Base-by-base conservation (phyloP, 2,329 filamentous ascomycete genomes). In the Colletotrichum agaves region DNA sequence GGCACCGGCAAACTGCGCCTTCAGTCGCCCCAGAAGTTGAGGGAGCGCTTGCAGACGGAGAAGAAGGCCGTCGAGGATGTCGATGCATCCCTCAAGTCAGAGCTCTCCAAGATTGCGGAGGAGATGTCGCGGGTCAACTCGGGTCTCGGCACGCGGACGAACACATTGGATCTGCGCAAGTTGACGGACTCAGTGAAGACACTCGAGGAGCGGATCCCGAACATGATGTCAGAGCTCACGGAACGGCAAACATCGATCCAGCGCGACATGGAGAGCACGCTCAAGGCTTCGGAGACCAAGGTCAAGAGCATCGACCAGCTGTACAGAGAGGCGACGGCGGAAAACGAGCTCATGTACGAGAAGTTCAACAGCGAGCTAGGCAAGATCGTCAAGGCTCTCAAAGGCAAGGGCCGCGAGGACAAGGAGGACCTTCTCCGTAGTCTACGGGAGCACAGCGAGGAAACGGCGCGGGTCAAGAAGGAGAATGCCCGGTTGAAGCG, bases 331-430 rank as follows among this genome's bases (percentile, higher is more conserved):
- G 88, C 90, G 15, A 93, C 90, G 73, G 92, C 93, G 0, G 95
- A 98, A 82, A 98, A 98, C 73, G 94, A 98, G 80, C 87, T 95
- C 33, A 84, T 98, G 62, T 98, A 98, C 78, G 92, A 95, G 72
- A 91, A 90, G 69, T 97, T 98, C 83, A 97, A 98, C 74, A 88
- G 89, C n/a, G 95, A 98, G 80, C 82, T 98, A 53, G 91, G 88
- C 73, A 93, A 92, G 81, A 92, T 98, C 68, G 85, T 94, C 47
- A 91, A 89, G 77, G 92, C 91, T 44, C 85, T 96, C 53, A 89
- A 88, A 77, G 87, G 87, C 68, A 91, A 90, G 71, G 88, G 88
- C 4, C 91, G 91, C 55, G 91, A 93, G 46, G 93, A 93, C 11
- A 92, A 93, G 73, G 92, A 94, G 73, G 93, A 95, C 73, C 79